These are phyloP conservation scores for Calonectria ilicicola DNA, from an alignment of 2,329 filamentous ascomycete genomes.

Conservation along the genomic window DNA sequence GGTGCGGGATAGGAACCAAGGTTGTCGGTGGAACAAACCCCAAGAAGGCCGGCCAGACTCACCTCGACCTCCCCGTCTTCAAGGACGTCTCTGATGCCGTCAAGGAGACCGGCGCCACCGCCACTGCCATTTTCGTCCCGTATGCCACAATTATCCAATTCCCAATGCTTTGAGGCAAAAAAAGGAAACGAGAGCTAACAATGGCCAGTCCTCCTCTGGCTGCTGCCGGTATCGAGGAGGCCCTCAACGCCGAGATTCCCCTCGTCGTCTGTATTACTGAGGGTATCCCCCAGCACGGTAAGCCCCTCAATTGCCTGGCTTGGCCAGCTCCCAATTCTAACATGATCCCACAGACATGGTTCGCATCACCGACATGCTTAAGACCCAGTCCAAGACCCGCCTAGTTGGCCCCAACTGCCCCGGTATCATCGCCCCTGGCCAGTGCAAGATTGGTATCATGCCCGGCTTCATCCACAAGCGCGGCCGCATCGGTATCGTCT, in stretches of 20 bases:
- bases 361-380: constrained; percentile 97
- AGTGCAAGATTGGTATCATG: constrained; percentile 99
- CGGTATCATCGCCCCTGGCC: constrained; percentile 92
- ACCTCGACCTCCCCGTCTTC: constrained; percentile 94
- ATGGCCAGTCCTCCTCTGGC: constrained; percentile 83
- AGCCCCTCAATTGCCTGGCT: constrained; percentile 45
- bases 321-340: constrained; percentile 22
- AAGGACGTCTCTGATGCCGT: constrained; percentile 88
- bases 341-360: constrained; percentile 82
- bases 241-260: constrained; percentile 90
- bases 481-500: constrained; percentile 98
- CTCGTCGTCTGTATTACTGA: constrained; percentile 98
- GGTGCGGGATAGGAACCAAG: constrained; percentile 78
- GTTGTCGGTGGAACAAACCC: constrained; percentile 99
- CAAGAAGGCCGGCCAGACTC: constrained; percentile 93
- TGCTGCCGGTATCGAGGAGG: constrained; percentile 96
- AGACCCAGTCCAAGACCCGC: constrained; percentile 96
- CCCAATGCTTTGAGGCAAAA: constrained; percentile 6
- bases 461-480: constrained; percentile 99
- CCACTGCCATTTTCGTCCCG: constrained; percentile 97
- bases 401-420: constrained; percentile 98
- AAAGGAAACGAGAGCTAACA: constrained; percentile 24
- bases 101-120: constrained; percentile 89
- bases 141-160: constrained; percentile 57
- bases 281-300: constrained; percentile 97